These are phyloP conservation scores for Cutaneotrichosporon sp. DNA, from an alignment of 1,284 basidiomycete genomes.

Conservation along the genomic window DNA sequence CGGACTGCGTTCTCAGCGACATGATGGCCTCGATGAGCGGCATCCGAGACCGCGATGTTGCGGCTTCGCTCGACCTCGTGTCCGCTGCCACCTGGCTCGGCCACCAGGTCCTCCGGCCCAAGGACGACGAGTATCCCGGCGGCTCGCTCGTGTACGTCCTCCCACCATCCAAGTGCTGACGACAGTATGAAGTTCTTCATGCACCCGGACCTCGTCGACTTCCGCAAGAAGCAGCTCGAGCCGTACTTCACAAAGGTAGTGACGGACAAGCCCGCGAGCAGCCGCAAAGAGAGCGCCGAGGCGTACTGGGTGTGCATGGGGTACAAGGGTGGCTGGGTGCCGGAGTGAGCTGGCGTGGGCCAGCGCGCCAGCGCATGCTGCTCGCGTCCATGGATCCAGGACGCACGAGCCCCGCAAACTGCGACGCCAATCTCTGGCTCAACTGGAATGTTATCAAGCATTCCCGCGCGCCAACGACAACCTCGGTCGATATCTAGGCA, in stretches of 20 bases:
- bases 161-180: neutral
- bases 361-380: no score
- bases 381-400: no score
- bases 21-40: slow-evolving; percentile 57
- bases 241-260: slow-evolving; percentile 45
- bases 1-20: slow-evolving; percentile 54
- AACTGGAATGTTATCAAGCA: no score
- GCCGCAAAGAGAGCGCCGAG: slow-evolving; percentile 49
- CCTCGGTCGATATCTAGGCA: no score
- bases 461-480: no score
- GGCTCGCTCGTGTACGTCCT: slow-evolving; percentile 49
- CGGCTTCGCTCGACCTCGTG: slow-evolving; percentile 49
- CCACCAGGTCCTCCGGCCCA: slow-evolving; percentile 29
- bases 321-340: slow-evolving; percentile 35
- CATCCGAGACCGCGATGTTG: slow-evolving; percentile 45
- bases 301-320: slow-evolving; percentile 54
- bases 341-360: no score
- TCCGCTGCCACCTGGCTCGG: slow-evolving; percentile 50
- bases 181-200: slow-evolving; percentile 50
- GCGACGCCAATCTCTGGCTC: no score
- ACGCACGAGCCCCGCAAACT: no score
- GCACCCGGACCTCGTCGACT: slow-evolving; percentile 49
- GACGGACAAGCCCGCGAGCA: slow-evolving; percentile 51
- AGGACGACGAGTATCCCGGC: slow-evolving; percentile 31
- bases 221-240: slow-evolving; percentile 41